Conservation (phyloP, 2,329 filamentous ascomycete species). For the Neopestalotiopsis rosae region DNA sequence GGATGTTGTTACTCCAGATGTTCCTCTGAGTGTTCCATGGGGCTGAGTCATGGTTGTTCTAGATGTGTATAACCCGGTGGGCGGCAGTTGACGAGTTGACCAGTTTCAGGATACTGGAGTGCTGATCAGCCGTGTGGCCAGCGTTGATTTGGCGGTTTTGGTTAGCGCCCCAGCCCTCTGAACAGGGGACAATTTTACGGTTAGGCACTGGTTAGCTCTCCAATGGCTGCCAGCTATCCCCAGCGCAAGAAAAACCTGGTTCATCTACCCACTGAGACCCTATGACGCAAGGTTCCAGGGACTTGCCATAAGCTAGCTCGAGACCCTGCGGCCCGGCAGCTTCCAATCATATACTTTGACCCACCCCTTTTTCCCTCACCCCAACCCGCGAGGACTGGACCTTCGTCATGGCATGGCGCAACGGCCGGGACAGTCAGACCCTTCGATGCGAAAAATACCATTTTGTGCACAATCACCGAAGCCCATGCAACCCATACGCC, state of each 20-base stretch:
- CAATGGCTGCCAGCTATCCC: slow-evolving; percentile 1
- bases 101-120: not conserved
- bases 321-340: slow-evolving; percentile 7
- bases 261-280: slow-evolving; percentile 9
- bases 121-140: not conserved
- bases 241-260: not conserved
- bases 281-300: slow-evolving; percentile 15
- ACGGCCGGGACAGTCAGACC: not conserved
- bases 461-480: not conserved
- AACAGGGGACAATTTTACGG: not conserved
- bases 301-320: not conserved
- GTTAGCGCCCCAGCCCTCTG: not conserved
- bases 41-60: not conserved
- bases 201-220: not conserved
- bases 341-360: slow-evolving; percentile 13
- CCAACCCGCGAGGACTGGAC: not conserved
- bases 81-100: not conserved
- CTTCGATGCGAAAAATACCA: not conserved
- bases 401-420: not conserved
- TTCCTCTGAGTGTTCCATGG: not conserved
- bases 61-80: not conserved
- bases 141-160: slow-evolving; percentile 1
- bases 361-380: slow-evolving; percentile 11
- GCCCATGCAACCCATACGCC: slow-evolving; percentile 1
- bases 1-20: not conserved